Evolutionary conservation across 1,284 basidiomycete genomes (phyloP).

Genomic region (Polyporus tsugae): DNA sequence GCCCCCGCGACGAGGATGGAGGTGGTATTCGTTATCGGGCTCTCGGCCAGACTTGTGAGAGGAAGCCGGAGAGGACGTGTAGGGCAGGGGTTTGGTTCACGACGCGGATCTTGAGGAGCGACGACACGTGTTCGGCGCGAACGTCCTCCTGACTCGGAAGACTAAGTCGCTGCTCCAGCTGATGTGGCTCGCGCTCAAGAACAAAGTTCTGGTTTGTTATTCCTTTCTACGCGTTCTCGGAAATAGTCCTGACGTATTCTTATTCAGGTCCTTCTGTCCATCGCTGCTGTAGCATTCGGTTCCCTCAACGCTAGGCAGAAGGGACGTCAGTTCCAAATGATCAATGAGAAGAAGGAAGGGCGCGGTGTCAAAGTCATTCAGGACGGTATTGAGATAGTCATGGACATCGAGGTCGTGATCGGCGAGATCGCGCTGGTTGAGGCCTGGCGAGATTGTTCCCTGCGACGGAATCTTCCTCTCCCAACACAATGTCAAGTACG

Average conservation of each 20-base stretch:
- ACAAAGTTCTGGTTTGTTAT: constrained; percentile 87
- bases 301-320: constrained; percentile 97
- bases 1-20: constrained; percentile 46
- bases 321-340: constrained; percentile 91
- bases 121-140: constrained; percentile 82
- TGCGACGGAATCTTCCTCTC: constrained; percentile 95
- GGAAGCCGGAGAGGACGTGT: constrained; percentile 28
- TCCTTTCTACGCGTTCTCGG: not conserved
- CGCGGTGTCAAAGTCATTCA: constrained; percentile 93
- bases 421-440: constrained; percentile 94
- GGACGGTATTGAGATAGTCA: constrained; percentile 78
- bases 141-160: constrained; percentile 81
- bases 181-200: constrained; percentile 96
- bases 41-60: constrained; percentile 36
- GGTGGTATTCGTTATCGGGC: constrained; percentile 30
- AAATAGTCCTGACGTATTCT: constrained; percentile 7
- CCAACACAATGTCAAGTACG: constrained; percentile 95
- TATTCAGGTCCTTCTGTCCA: constrained; percentile 81
- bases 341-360: constrained; percentile 97
- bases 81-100: constrained; percentile 50
- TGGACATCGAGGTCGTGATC: constrained; percentile 92
- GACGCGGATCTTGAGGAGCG: constrained; percentile 70
- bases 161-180: constrained; percentile 85
- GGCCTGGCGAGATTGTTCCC: constrained; percentile 94
- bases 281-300: constrained; percentile 93